Conservation (phyloP, 2,329 filamentous ascomycete genomes). For the Esteya vermicola region DNA sequence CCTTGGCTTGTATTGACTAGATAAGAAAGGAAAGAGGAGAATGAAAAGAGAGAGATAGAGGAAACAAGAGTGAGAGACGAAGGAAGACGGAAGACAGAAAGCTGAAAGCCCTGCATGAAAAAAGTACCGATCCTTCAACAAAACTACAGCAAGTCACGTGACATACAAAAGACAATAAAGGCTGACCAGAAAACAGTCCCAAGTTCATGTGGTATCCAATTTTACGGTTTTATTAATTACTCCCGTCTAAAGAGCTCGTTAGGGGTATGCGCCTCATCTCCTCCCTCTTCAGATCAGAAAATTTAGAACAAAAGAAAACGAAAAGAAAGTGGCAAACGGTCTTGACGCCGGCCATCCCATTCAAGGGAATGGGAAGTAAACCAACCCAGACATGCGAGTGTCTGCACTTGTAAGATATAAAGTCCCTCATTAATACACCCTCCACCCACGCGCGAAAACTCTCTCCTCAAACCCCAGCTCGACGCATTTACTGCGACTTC, state of each 20-base stretch:
- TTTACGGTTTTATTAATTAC: constrained; percentile 30
- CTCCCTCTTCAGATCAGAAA: constrained; percentile 14
- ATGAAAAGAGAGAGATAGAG: too few species aligned
- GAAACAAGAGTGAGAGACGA: too few species aligned
- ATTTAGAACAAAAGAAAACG: constrained; percentile 21
- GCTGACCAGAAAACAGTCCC: neutral
- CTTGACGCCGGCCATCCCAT: constrained; percentile 1
- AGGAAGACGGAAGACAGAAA: too few species aligned
- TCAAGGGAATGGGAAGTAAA: neutral
- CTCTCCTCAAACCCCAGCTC: constrained; percentile 12
- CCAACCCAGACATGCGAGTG: constrained; percentile 4
- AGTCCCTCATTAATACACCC: constrained; percentile 7
- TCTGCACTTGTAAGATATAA: constrained; percentile 6
- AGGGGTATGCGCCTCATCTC: constrained; percentile 12
- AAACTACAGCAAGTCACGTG: too few species aligned
- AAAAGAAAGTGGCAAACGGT: constrained; percentile 11
- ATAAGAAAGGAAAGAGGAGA: too few species aligned
- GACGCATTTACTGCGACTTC: constrained; percentile 52
- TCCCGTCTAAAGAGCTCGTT: constrained; percentile 17
- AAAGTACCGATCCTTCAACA: too few species aligned
- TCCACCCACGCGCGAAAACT: constrained; percentile 15
- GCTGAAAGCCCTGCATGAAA: too few species aligned
- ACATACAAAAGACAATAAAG: too few species aligned
- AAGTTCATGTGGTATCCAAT: constrained; percentile 5
- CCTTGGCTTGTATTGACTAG: too few species aligned